Conservation (phyloP, 805 yeast species). For the Sugiyamaella qingdaonensis region DNA sequence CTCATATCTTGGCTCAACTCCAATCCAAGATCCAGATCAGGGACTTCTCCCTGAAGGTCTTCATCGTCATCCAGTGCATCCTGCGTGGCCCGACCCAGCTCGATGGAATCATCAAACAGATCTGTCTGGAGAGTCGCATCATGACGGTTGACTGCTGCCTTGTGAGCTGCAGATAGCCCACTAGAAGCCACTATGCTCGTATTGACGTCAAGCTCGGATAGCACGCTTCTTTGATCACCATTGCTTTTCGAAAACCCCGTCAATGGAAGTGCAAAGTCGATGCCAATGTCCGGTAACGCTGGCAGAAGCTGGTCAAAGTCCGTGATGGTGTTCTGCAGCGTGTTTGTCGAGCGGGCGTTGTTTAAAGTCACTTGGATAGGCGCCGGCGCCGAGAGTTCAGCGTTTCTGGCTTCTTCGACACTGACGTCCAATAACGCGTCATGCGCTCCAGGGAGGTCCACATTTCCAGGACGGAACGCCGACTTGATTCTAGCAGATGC, state of each 20-base stretch:
- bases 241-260: neutral
- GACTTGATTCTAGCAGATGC: slow-evolving; percentile 67
- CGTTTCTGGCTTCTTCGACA: slow-evolving; percentile 8
- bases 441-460: slow-evolving; percentile 41
- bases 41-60: slow-evolving; percentile 26
- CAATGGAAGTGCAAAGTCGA: neutral
- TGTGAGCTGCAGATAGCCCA: neutral
- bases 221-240: neutral
- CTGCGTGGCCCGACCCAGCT: slow-evolving; percentile 51
- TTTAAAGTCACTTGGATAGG: slow-evolving; percentile 53
- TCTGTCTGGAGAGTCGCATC: slow-evolving; percentile 6
- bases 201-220: slow-evolving; percentile 3
- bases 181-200: neutral
- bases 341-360: neutral
- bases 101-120: slow-evolving; percentile 54
- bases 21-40: slow-evolving; percentile 52
- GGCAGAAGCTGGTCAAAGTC: slow-evolving; percentile 68
- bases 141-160: neutral
- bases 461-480: slow-evolving; percentile 36
- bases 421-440: neutral
- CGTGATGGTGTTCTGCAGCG: slow-evolving; percentile 73
- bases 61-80: slow-evolving; percentile 25
- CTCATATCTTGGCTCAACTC: slow-evolving; percentile 43
- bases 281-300: slow-evolving; percentile 43
- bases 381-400: slow-evolving; percentile 50